These are phyloP conservation scores for Abrus pulchellus DNA, from an alignment of 306 rosid genomes.

Conservation along the genomic window DNA sequence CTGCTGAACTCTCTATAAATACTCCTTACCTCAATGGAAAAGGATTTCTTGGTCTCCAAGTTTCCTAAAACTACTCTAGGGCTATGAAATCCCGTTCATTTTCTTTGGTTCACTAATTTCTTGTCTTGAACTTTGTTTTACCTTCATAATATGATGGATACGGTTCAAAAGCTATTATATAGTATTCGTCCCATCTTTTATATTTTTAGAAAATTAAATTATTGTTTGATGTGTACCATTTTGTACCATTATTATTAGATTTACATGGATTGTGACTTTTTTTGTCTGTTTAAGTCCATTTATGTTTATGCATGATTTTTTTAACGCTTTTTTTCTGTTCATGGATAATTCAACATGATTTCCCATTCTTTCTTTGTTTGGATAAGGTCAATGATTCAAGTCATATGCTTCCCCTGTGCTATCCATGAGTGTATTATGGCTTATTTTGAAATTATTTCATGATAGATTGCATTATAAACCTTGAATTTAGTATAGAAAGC, in stretches of 20 bases:
- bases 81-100: background rate
- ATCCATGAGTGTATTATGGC: background rate
- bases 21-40: constrained; percentile 8
- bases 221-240: constrained; percentile 7
- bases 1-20: background rate
- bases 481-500: background rate
- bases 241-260: background rate
- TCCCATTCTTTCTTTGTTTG: background rate
- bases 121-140: background rate
- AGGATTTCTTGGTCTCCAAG: constrained; percentile 7
- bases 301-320: background rate
- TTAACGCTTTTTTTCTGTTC: background rate
- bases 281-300: background rate
- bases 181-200: background rate
- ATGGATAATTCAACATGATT: constrained; percentile 20
- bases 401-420: background rate
- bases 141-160: background rate
- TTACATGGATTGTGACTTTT: constrained; percentile 2
- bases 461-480: background rate
- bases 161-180: constrained; percentile 12
- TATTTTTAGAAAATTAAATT: constrained; percentile 6
- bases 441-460: background rate
- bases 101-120: background rate
- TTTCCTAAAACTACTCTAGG: constrained; percentile 13
- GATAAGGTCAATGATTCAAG: background rate